phyloP scores from a whole-genome alignment of 345 rosid species.

The Ailanthus altissimus region DNA sequence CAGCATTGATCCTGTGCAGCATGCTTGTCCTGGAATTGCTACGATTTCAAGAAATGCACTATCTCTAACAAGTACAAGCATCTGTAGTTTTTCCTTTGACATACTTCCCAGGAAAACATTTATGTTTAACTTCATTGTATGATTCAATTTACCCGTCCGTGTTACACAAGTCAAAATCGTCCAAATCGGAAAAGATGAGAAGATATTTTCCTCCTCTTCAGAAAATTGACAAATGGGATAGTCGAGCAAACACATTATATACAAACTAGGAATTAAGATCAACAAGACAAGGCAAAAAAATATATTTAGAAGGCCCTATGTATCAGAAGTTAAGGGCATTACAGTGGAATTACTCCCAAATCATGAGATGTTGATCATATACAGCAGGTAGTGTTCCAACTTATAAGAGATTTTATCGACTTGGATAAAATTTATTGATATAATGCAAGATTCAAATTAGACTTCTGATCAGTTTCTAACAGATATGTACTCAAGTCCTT shows the following conservation, averaged over 20 bases:
- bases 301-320: neutral
- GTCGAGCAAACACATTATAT: neutral
- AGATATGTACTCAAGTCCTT: neutral
- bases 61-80: neutral
- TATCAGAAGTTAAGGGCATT: neutral
- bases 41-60: neutral
- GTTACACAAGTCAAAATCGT: neutral
- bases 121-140: neutral
- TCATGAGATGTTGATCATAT: neutral
- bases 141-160: neutral
- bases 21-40: neutral
- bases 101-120: neutral
- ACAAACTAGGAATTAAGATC: neutral
- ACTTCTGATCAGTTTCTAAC: neutral
- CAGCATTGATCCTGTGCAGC: neutral
- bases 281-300: neutral
- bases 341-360: neutral
- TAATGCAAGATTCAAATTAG: neutral
- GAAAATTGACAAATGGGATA: neutral
- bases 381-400: neutral
- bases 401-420: neutral
- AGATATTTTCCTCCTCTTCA: neutral
- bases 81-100: neutral
- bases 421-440: neutral
- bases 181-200: neutral